These are phyloP conservation scores for Esteya vermicola DNA, from an alignment of 2,329 filamentous ascomycete genomes.

Conservation along the genomic window DNA sequence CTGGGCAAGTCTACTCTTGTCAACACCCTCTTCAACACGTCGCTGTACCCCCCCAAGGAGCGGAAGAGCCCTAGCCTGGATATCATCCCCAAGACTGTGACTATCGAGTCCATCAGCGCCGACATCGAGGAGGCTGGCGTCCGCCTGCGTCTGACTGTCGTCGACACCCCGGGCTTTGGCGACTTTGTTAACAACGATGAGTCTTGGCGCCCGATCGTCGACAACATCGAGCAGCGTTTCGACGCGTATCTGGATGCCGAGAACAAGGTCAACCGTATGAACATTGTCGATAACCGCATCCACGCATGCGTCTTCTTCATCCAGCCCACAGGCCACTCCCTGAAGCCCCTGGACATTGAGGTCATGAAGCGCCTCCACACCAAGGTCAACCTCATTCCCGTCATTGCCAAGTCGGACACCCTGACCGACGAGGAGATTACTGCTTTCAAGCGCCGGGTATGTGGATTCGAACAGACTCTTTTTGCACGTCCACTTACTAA, in stretches of 20 bases:
- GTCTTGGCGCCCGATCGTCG: constrained; percentile 96
- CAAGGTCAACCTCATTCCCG: constrained; percentile 99
- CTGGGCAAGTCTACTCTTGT: constrained; percentile 98
- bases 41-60: constrained; percentile 95
- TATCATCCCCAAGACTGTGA: constrained; percentile 95
- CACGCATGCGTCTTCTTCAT: constrained; percentile 99
- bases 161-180: constrained; percentile 94
- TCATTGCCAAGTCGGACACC: constrained; percentile 97
- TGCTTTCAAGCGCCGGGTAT: constrained; percentile 89
- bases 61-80: constrained; percentile 94
- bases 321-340: constrained; percentile 92
- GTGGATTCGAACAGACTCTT: constrained; percentile 24
- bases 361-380: constrained; percentile 99
- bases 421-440: constrained; percentile 92
- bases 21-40: constrained; percentile 99
- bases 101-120: constrained; percentile 86
- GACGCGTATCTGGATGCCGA: constrained; percentile 97
- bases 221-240: constrained; percentile 98
- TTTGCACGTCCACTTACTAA: too few relatives aligned
- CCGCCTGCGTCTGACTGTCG: constrained; percentile 86
- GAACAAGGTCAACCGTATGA: constrained; percentile 99
- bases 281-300: constrained; percentile 98
- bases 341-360: constrained; percentile 97
- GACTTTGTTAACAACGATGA: constrained; percentile 99
- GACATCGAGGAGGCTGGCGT: constrained; percentile 98